Evolutionary conservation across 2,329 filamentous ascomycete species (phyloP).

Genomic region (Plenodomus biglobosus): DNA sequence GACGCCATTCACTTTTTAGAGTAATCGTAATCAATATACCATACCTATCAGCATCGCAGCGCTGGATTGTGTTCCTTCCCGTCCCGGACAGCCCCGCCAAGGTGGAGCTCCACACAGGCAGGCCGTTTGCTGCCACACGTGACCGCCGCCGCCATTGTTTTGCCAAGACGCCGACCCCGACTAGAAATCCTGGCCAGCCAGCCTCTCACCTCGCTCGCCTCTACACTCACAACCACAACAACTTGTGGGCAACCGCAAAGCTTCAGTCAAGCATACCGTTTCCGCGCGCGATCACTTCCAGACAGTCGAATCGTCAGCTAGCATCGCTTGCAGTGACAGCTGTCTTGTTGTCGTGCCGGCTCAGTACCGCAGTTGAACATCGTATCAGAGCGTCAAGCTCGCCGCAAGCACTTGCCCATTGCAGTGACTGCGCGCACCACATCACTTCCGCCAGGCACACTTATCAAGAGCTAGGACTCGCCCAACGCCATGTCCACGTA

Average conservation of each 20-base stretch:
- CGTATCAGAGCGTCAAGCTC: constrained; percentile 24
- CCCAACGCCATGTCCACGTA: constrained; percentile 38
- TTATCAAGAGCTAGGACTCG: constrained; percentile 30
- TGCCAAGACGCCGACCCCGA: neutral
- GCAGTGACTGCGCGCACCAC: constrained; percentile 27
- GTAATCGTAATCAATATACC: constrained; percentile 19
- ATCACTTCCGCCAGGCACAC: constrained; percentile 17
- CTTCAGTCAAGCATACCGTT: neutral
- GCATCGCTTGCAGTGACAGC: constrained; percentile 15
- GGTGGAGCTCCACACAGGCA: too few species aligned
- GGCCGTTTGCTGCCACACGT: neutral
- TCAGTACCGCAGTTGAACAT: constrained; percentile 25
- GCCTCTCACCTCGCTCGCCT: neutral
- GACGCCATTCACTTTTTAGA: neutral
- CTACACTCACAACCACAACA: neutral
- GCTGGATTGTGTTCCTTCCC: neutral
- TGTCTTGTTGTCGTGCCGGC: constrained; percentile 10
- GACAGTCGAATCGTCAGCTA: constrained; percentile 3
- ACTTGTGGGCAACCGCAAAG: neutral
- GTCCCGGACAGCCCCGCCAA: too few species aligned
- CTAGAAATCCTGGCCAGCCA: neutral
- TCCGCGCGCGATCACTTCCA: neutral
- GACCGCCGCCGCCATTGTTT: neutral
- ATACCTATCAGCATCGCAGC: neutral
- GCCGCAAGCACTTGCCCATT: constrained; percentile 18